phyloP scores from a whole-genome alignment of 2,329 filamentous ascomycete species.

The Teratosphaeria destructans region DNA sequence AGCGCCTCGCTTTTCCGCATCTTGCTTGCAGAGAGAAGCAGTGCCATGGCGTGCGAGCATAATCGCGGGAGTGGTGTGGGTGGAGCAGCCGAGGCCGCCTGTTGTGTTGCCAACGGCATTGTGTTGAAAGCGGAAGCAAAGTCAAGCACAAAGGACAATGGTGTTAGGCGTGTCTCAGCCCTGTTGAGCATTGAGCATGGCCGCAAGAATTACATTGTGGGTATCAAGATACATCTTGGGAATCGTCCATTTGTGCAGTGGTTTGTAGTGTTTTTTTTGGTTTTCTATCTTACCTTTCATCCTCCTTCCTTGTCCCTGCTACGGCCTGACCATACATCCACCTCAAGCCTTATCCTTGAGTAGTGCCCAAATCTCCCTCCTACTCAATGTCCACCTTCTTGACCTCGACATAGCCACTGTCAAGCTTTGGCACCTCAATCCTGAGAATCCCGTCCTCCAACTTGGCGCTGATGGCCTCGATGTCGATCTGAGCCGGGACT shows the following conservation, averaged over 20 bases:
- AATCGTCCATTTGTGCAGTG: not conserved
- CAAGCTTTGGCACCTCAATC: constrained; percentile 65
- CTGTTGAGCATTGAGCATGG: not conserved
- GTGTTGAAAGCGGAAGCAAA: not conserved
- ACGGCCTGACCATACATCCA: not conserved
- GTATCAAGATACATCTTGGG: not conserved
- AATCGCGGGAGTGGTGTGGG: not conserved
- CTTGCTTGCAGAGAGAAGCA: not conserved
- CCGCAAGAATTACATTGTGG: not conserved
- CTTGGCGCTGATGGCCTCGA: constrained; percentile 58
- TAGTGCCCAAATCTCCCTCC: not conserved
- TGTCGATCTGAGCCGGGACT: constrained; percentile 54
- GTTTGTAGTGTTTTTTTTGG: not conserved
- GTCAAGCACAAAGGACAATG: not conserved
- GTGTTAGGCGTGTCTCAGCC: not conserved
- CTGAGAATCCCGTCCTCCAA: constrained; percentile 69
- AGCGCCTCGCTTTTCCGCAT: not conserved
- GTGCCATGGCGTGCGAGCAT: not conserved
- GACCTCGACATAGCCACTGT: constrained; percentile 50
- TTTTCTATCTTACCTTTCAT: not conserved
- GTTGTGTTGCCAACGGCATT: not conserved
- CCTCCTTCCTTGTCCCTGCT: not conserved
- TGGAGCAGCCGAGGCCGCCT: not conserved
- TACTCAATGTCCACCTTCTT: constrained; percentile 39
- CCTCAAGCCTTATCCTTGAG: not conserved